These are phyloP conservation scores for Ogataea paraovalis DNA, from an alignment of 805 yeast species.

Conservation along the genomic window DNA sequence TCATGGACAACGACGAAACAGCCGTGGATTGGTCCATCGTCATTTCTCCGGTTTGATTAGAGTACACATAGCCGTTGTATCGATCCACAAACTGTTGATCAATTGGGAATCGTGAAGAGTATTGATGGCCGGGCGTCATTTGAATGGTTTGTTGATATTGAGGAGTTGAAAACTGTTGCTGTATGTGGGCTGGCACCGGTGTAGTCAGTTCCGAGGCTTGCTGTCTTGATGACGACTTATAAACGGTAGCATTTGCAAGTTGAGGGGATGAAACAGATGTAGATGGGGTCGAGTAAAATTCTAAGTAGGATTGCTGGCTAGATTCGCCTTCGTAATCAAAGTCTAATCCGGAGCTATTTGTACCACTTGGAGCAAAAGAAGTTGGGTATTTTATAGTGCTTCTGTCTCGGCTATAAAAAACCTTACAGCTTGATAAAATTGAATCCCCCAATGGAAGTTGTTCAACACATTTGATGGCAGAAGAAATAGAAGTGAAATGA, in stretches of 20 bases:
- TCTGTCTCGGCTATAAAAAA: constrained; percentile 30
- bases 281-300: constrained; percentile 25
- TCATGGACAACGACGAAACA: not conserved
- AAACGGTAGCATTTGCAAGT: constrained; percentile 7
- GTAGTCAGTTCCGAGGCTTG: constrained; percentile 4
- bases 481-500: constrained; percentile 43
- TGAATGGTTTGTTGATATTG: constrained; percentile 1
- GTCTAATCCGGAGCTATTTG: constrained; percentile 8
- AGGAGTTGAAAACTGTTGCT: not conserved
- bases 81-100: constrained; percentile 10
- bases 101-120: not conserved
- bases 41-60: constrained; percentile 2
- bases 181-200: constrained; percentile 2
- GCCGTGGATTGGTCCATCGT: not conserved
- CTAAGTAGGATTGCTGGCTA: constrained; percentile 9
- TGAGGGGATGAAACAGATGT: constrained; percentile 26
- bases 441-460: constrained; percentile 28
- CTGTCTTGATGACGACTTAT: constrained; percentile 7
- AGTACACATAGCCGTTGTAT: constrained; percentile 8
- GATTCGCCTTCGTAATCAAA: constrained; percentile 6
- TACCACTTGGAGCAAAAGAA: not conserved
- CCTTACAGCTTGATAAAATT: constrained; percentile 20
- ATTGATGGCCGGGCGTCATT: constrained; percentile 4
- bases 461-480: constrained; percentile 43
- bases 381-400: constrained; percentile 3